phyloP scores from a whole-genome alignment of 2,329 filamentous ascomycete species.

The Escovopsis sp. region DNA sequence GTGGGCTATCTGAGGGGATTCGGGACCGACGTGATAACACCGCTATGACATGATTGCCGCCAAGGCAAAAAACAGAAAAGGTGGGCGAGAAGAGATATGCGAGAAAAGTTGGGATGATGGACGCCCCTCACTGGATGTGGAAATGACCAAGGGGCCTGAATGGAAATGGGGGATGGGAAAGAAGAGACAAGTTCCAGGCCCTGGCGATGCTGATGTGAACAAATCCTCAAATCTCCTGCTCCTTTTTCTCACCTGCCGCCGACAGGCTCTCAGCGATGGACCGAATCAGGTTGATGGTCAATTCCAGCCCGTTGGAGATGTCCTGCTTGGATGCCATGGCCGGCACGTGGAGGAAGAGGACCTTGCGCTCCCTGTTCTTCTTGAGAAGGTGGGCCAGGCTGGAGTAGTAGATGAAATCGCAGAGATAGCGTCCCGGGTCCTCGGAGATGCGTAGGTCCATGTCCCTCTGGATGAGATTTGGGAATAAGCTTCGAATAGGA shows the following conservation, averaged over 20 bases:
- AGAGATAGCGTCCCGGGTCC: conserved; percentile 59
- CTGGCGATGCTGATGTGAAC: too few relatives aligned
- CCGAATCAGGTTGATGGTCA: conserved; percentile 39
- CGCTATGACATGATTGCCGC: too few relatives aligned
- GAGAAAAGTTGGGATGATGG: too few relatives aligned
- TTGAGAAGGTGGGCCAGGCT: conserved; percentile 45
- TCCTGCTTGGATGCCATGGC: conserved; percentile 35
- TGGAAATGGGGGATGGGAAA: too few relatives aligned
- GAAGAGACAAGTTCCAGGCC: too few relatives aligned
- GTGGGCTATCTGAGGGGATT: too few relatives aligned
- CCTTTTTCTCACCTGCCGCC: conserved; percentile 13
- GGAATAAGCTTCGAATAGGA: neutral
- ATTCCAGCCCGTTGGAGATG: conserved; percentile 33
- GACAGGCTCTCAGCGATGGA: conserved; percentile 35
- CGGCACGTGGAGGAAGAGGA: conserved; percentile 62
- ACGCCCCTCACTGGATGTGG: too few relatives aligned
- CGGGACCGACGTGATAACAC: too few relatives aligned
- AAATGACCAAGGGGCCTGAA: too few relatives aligned
- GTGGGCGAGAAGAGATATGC: too few relatives aligned
- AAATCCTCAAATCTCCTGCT: neutral
- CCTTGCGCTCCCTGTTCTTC: conserved; percentile 30
- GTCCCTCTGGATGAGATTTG: conserved; percentile 16
- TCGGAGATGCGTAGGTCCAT: conserved; percentile 44
- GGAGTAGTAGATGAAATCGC: conserved; percentile 66
- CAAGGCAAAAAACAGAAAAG: too few relatives aligned